These are phyloP conservation scores for Leccinellum rugosiceps DNA, from an alignment of 768 basidiomycete genomes.

Conservation along the genomic window DNA sequence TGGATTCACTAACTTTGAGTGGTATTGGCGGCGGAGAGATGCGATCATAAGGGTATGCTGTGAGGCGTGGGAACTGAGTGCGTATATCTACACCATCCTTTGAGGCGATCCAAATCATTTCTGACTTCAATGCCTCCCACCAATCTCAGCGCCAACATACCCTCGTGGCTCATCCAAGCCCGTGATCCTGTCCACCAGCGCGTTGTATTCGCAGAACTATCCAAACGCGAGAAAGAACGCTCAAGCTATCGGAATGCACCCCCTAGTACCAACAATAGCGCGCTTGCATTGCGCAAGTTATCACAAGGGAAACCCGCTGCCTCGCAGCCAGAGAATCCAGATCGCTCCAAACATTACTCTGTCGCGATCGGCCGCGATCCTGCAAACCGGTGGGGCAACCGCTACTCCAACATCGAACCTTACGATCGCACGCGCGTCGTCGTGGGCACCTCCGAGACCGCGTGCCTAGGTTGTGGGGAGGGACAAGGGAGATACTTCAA, in stretches of 20 bases:
- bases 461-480: conserved; percentile 19
- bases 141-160: conserved; percentile 1
- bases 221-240: conserved; percentile 38
- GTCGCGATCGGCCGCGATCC: conserved; percentile 46
- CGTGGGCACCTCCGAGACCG: conserved; percentile 32
- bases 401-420: conserved; percentile 70
- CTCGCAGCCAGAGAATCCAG: conserved; percentile 11
- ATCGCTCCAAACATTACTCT: conserved; percentile 50
- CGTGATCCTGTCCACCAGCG: conserved; percentile 14
- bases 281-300: conserved; percentile 4
- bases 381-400: conserved; percentile 50
- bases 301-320: conserved; percentile 4
- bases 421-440: conserved; percentile 80
- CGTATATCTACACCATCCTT: not conserved
- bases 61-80: not conserved
- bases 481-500: conserved; percentile 63
- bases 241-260: conserved; percentile 25
- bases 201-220: conserved; percentile 34
- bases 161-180: conserved; percentile 17
- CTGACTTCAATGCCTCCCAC: not conserved
- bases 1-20: not conserved
- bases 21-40: no score
- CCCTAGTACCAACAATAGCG: conserved; percentile 18
- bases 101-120: not conserved
- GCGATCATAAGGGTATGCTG: not conserved